These are phyloP conservation scores for Pelargonium fulgidum DNA, from an alignment of 441 rosid genomes.

Conservation along the genomic window DNA sequence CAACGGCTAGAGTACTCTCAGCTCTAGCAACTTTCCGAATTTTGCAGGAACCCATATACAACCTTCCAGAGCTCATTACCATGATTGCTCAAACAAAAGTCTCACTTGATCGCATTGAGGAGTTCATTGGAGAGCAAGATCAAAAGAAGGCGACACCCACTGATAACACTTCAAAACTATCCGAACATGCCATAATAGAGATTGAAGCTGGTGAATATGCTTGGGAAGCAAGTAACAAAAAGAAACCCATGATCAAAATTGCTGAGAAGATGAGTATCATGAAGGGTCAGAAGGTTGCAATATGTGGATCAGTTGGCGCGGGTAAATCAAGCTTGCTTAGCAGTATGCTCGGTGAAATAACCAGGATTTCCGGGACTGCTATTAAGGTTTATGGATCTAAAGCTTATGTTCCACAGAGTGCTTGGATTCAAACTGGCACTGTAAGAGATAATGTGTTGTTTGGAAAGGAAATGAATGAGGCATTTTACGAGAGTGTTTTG, in stretches of 20 bases:
- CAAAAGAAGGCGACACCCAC: constrained; percentile 29
- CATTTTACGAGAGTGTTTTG: constrained; percentile 53
- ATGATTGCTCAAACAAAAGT: constrained; percentile 62
- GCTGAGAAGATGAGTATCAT: constrained; percentile 32
- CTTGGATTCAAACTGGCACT: constrained; percentile 85
- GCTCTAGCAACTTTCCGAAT: constrained; percentile 67
- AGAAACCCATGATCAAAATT: constrained; percentile 35
- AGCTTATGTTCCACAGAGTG: constrained; percentile 90
- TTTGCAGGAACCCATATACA: constrained; percentile 60
- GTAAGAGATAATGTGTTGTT: constrained; percentile 81
- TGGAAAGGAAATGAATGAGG: constrained; percentile 50
- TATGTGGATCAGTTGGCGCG: constrained; percentile 88
- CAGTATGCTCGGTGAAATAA: constrained; percentile 73
- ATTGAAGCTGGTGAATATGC: constrained; percentile 44
- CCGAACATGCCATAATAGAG: constrained; percentile 30
- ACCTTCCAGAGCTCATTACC: constrained; percentile 62
- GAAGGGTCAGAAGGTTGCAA: constrained; percentile 73
- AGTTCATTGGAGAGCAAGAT: constrained; percentile 47
- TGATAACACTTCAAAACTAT: constrained; percentile 19
- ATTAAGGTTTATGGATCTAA: constrained; percentile 71
- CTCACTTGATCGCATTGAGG: constrained; percentile 46
- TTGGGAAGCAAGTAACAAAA: constrained; percentile 34
- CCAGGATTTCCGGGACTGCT: constrained; percentile 61
- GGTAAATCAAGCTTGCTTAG: constrained; percentile 90
- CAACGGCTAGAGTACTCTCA: constrained; percentile 54